Base-by-base conservation (phyloP, 1,139 yeast genomes). In the Candida tropicalis region DNA sequence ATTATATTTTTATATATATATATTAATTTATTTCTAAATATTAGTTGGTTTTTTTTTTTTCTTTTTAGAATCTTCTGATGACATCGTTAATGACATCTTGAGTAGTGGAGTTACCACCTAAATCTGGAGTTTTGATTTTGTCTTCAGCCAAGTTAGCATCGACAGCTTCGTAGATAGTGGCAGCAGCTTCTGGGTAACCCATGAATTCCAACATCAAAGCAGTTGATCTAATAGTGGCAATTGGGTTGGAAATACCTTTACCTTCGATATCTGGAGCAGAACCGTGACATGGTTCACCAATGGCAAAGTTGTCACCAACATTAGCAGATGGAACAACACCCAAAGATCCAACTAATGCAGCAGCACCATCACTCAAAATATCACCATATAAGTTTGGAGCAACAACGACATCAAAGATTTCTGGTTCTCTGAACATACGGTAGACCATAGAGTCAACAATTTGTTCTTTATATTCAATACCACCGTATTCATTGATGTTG, bases 271-370 rank as follows among this genome's bases (percentile, higher is more conserved):
- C 99, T 44, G 99, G 99, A 45, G 99, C 99, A 48, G 96, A 87
- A 49, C 99, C 99, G 70, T 93, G 99, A 66, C 98, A 91, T 60
- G 99, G 99, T 71, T 93, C 99, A 65, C 99, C 99, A 64, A 93
- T 90, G 52, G 95, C 97, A 62, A 93, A 93, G 64, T 77, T 72
- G 62, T 90, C 97, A 59, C 99, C 99, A 45, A 93, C 99, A 61
- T 93, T 93, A 52, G 98, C 98, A 45, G 96, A 86, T 57, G 99
- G 99, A 48, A 95, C 98, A 47, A 93, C 96, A 62, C 99, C 99
- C 52, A 93, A 80, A 25, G 99, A 93, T 41, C 99, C 99, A 37
- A 93, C 99, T 49, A 93, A 79, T 22, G 99, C 99, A 57, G 99
- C 99, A 45, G 99, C 99, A 68, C 99, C 99, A 63, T 93, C 99